Evolutionary conservation across 129 eudicot genomes (phyloP), one percentile per base, ranked within the genome.

Genomic region (Solidago caesia): DNA sequence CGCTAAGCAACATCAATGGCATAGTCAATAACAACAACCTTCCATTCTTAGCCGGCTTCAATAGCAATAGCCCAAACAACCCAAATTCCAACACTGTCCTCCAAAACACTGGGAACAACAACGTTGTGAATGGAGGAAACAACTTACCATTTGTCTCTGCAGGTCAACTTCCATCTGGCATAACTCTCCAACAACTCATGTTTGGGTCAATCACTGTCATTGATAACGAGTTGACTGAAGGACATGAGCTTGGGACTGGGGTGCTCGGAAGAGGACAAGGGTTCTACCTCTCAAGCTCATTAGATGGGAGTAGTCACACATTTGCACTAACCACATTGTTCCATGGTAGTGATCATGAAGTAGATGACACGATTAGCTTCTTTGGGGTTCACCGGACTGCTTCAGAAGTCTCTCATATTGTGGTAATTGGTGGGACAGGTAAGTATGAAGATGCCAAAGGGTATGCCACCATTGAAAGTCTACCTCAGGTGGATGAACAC

Each of bases 181-280:
- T 89, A 6, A 82, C 90, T 27, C 90, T 92, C 63, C 90, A 92
- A 52, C 88, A 92, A 77, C 98, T 92, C 76, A 86, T 86, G 90
- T 92, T 92, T 60, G 98, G 98, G 43, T 89, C 96, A 0, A 82
- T 88, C 46, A 92, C 98, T 0, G 98, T 92, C 16, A 89, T 92
- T 33, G 98, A 92, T 71, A 89, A 92, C 21, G 89, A 92, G 62
- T n/a, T 89, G 56, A 92, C 98, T 8, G 92, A 92, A 68, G 95
- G 95, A 52, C 98, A 88, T 63, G 98, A 92, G 79, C 90, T 92
- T 0, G 98, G 96, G 13, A 67, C 98, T 1, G 88, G 80, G 5
- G 92, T 87, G 49, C 67, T 89, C 1, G 98, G 96, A 6, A 79
- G 73, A 26, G 96, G 88, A n/a, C 98, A 92, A 58, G 98, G 98